phyloP scores from a whole-genome alignment of 2,329 filamentous ascomycete genomes.

The Pseudocercospora pini-densiflorae region DNA sequence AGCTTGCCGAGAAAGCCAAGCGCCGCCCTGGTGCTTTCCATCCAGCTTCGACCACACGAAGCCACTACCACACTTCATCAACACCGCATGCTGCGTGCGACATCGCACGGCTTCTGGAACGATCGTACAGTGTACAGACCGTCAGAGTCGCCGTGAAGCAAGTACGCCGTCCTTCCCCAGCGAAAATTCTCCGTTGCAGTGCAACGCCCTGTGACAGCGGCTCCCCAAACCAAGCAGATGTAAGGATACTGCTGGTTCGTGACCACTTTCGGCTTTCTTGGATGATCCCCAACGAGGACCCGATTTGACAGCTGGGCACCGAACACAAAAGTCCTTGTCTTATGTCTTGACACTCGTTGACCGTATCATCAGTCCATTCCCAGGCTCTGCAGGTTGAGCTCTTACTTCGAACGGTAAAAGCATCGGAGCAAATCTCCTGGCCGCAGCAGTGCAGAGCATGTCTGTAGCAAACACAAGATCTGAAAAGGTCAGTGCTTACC shows the following conservation, averaged over 20 bases:
- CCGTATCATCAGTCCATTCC: not conserved
- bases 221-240: not conserved
- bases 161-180: not conserved
- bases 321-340: not conserved
- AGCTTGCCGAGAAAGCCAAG: not conserved
- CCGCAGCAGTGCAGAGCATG: not conserved
- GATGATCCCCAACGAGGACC: not conserved
- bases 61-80: not conserved
- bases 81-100: conserved; percentile 7
- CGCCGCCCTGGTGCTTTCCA: not conserved
- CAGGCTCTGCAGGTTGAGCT: not conserved
- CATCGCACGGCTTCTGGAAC: conserved; percentile 11
- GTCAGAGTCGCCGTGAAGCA: not conserved
- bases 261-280: not conserved
- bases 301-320: not conserved
- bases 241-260: not conserved
- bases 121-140: conserved; percentile 2
- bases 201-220: not conserved
- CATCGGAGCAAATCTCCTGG: not conserved
- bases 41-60: not conserved
- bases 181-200: not conserved
- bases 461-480: not conserved
- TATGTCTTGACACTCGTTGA: not conserved
- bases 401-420: not conserved
- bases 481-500: not conserved